Base-by-base conservation (phyloP, 1,284 basidiomycete genomes). In the Trametes versicolor region DNA sequence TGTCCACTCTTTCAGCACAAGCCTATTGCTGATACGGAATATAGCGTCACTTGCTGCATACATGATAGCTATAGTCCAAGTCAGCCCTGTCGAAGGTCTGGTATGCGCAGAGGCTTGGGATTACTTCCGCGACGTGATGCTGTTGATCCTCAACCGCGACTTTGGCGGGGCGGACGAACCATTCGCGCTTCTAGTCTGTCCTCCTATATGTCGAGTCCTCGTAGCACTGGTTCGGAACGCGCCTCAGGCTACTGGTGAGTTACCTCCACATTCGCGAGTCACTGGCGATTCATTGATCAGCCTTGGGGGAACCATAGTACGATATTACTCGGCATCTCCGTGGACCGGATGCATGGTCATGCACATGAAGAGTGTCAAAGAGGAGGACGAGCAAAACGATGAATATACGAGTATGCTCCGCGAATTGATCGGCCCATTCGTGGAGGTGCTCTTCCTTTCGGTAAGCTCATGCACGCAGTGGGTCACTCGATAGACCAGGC, bases 11-110 rank as follows among this genome's bases (percentile, higher is more conserved):
- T 15, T 8, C 39, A 32, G 7, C 27, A 43, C 17, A 36, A 17
- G 8, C 27, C 39, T 15, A 43, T 53, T 51, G 23, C 60, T 71
- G 13, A 65, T 32, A 2, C n/a, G 9, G 13, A 13, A 52, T 13
- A 60, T 45, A 91, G 88, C 82, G 60, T 79, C 82, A 7, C 81
- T 90, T 67, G 79, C 89, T 9, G 72, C 80, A 37, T 86, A 85
- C 69, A 71, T 89, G 39, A 64, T 77, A 13, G 73, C 63, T 9
- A 67, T 73, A 15, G 68, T 74, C 15, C 64, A 64, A 15, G 66
- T 68, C 21, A 62, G 50, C n/a, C 49, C 65, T 13, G 71, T 70
- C 45, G 79, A 83, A 58, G 60, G 78, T 6, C 71, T 88, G 37
- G 71, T 74, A 36, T 78, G 77, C 58, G 76, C 81, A 2, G 88